Base-by-base conservation (phyloP, 495 filamentous ascomycete species). In the Aspergillus carlsbadensis region DNA sequence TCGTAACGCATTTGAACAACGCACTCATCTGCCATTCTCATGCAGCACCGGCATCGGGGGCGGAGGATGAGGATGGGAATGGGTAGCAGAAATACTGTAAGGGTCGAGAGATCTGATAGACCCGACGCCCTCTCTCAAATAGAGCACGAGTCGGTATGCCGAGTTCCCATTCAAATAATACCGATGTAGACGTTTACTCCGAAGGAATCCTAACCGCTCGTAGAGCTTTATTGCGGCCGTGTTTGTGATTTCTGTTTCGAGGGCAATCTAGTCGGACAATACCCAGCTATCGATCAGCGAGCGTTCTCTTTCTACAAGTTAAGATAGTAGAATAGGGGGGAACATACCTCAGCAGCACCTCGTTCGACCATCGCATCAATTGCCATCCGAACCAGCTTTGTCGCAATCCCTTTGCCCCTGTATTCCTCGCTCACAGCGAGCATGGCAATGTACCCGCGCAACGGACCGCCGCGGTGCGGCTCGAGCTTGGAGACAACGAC, bases 381-480 rank as follows among this genome's bases (percentile, higher is more conserved):
- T 7, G 92, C 91, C 84, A 87, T 89, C 55, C 87, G 79, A 13
- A 98, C 95, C 18, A 99, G 75, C 47, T 84, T 85, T 5, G 93
- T 96, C 14, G 93, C 94, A 51, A 99, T 93, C n/a, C 94, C 91
- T 42, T 84, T 81, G 1, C 91, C 90, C 5, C 95, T 84, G 66
- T 89, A 87, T 20, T 85, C 77, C 50, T 90, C 81, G 48, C 84
- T 81, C 22, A 95, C 90, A 22, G 93, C 95, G 46, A 99, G 80
- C 95, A 99, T 99, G 67, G 95, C 95, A 59, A 99, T 97, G 74
- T 99, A 99, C 51, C 95, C 95, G 50, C 95, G 85, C 56, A 92
- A 69, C 0, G 90, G 91, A 10, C 91, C 87, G 1, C 85, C 82
- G 17, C 84, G 80, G 72, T 98, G 95, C 13, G 83, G 83, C 70